phyloP scores from a whole-genome alignment of 805 yeast species.

The Sugiyamaella valdiviana region DNA sequence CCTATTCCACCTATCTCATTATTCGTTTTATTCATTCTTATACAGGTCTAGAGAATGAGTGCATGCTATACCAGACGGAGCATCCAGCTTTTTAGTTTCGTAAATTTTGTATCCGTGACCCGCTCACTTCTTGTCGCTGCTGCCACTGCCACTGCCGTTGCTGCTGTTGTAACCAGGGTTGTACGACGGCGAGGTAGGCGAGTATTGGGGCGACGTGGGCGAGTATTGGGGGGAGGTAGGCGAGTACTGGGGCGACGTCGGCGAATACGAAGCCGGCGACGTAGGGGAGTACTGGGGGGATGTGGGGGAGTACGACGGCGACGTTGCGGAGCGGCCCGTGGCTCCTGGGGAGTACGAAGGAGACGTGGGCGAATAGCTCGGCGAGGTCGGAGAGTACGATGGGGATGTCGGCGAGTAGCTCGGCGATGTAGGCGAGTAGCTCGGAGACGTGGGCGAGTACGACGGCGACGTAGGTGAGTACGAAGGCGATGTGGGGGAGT shows the following conservation, averaged over 20 bases:
- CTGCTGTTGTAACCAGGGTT: slow-evolving; percentile 39
- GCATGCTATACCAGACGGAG: not conserved
- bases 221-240: slow-evolving; percentile 73
- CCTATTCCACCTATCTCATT: not conserved
- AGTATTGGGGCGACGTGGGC: slow-evolving; percentile 62
- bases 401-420: slow-evolving; percentile 67
- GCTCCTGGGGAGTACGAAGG: slow-evolving; percentile 44
- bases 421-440: slow-evolving; percentile 60
- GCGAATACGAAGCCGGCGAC: slow-evolving; percentile 25
- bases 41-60: not conserved
- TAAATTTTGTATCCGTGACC: not conserved
- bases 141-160: not conserved
- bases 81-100: not conserved
- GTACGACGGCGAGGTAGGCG: slow-evolving; percentile 71
- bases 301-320: slow-evolving; percentile 46
- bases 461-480: slow-evolving; percentile 60
- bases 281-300: slow-evolving; percentile 27
- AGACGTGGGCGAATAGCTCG: slow-evolving; percentile 55
- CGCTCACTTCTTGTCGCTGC: not conserved
- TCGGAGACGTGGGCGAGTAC: slow-evolving; percentile 72
- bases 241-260: slow-evolving; percentile 60
- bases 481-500: slow-evolving; percentile 68
- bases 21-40: not conserved
- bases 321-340: not conserved
- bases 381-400: slow-evolving; percentile 55